phyloP scores from a whole-genome alignment of 2,329 filamentous ascomycete species.

The Aspergillus fischeri region DNA sequence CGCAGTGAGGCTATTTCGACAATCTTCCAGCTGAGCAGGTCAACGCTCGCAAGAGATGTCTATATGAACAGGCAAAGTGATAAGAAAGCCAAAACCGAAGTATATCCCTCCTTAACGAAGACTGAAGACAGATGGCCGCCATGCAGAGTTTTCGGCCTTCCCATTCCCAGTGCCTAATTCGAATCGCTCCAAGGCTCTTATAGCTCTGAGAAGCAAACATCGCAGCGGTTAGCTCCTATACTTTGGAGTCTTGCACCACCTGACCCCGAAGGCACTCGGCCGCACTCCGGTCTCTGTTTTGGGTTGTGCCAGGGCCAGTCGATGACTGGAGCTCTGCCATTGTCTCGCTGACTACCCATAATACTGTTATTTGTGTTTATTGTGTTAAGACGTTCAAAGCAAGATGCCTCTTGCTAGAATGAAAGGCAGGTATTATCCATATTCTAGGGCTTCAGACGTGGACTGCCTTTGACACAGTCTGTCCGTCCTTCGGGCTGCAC shows the following conservation, averaged over 20 bases:
- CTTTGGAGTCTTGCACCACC: neutral
- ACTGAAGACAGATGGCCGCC: neutral
- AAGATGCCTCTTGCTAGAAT: no score
- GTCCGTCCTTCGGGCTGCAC: neutral
- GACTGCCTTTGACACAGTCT: no score
- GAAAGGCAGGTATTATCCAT: no score
- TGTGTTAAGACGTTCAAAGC: no score
- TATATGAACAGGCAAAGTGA: neutral
- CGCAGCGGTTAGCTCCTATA: neutral
- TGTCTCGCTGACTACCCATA: neutral
- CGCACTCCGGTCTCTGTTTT: neutral
- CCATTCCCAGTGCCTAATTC: neutral
- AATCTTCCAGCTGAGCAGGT: neutral
- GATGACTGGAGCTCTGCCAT: neutral
- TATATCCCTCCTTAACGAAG: neutral
- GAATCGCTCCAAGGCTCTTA: neutral
- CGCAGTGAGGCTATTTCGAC: neutral
- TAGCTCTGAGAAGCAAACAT: neutral
- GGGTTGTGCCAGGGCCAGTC: no score
- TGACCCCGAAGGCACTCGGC: neutral
- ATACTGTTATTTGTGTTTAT: neutral
- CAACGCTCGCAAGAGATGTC: neutral
- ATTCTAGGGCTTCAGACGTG: no score
- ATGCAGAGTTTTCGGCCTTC: neutral
- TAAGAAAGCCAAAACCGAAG: neutral